These are phyloP conservation scores for Lichtheimia hyalospora DNA, from an alignment of 371 early-diverging fungal species.

Conservation along the genomic window DNA sequence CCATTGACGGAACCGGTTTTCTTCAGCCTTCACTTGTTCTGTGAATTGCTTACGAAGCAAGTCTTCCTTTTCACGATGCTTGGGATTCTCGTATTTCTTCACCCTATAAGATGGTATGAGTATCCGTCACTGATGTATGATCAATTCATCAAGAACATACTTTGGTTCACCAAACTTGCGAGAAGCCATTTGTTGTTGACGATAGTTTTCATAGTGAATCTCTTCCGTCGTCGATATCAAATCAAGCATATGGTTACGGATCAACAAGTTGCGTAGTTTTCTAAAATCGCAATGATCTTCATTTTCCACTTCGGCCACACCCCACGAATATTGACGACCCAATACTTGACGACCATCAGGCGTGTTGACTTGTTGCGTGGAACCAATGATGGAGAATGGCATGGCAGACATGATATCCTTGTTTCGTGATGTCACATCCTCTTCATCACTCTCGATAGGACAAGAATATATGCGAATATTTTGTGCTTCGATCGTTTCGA, in stretches of 20 bases:
- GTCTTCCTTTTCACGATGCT: conserved; percentile 90
- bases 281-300: conserved; percentile 89
- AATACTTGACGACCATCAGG: conserved; percentile 71
- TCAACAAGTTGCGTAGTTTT: conserved; percentile 88
- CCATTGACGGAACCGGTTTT: conserved; percentile 95
- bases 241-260: conserved; percentile 92
- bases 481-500: conserved; percentile 72
- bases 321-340: conserved; percentile 93
- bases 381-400: conserved; percentile 94
- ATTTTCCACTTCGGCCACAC: conserved; percentile 88
- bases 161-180: conserved; percentile 80
- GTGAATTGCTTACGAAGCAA: conserved; percentile 88
- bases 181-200: conserved; percentile 76
- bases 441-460: conserved; percentile 83
- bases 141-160: conserved; percentile 19
- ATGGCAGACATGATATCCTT: conserved; percentile 80
- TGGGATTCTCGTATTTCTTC: conserved; percentile 77
- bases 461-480: conserved; percentile 74
- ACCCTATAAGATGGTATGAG: conserved; percentile 25
- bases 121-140: neutral
- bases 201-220: conserved; percentile 86
- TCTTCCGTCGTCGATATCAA: conserved; percentile 87
- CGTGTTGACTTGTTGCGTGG: conserved; percentile 73
- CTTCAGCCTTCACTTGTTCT: conserved; percentile 93
- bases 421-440: conserved; percentile 72